A percentile compares a stretch with the other conserved stretches of the same genome.
phyloP scores from a whole-genome alignment of 139 green algal species.

The Monoraphidium neglectum region DNA sequence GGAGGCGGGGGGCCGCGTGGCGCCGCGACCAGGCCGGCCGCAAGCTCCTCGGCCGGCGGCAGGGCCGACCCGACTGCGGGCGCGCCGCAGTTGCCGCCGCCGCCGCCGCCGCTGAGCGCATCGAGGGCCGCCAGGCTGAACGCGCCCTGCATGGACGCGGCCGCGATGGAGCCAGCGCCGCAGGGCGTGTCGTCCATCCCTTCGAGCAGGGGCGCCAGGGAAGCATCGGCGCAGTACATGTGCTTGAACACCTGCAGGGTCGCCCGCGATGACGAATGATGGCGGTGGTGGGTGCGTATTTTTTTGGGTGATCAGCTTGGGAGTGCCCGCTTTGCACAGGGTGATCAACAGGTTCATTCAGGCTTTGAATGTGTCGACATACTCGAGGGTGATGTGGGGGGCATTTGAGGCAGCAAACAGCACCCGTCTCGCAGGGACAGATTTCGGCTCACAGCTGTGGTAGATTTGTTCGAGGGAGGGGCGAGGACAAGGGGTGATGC shows the following conservation, averaged over 20 bases:
- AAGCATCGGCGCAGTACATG: constrained; percentile 61
- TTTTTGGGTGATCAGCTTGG: not conserved
- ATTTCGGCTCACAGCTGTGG: too few species aligned
- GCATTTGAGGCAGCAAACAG: too few species aligned
- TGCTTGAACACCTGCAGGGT: constrained; percentile 38
- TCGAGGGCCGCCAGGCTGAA: constrained; percentile 16
- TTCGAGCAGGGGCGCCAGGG: constrained; percentile 61
- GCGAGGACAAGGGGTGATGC: not conserved
- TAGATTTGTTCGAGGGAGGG: not conserved
- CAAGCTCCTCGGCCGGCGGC: constrained; percentile 3
- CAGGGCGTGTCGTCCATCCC: constrained; percentile 37
- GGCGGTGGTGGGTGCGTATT: not conserved
- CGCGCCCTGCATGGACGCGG: constrained; percentile 1
- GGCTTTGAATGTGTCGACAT: too few species aligned
- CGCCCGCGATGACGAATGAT: not conserved
- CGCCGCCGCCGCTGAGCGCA: constrained; percentile 12
- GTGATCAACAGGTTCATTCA: too few species aligned
- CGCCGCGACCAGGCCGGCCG: not conserved
- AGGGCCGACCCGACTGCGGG: not conserved
- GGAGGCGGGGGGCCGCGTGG: not conserved
- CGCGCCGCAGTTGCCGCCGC: not conserved
- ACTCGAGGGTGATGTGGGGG: too few species aligned
- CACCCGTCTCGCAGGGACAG: too few species aligned
- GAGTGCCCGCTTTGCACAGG: too few species aligned
- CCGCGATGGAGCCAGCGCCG: not conserved